These are phyloP conservation scores for Mrakia hoshinonis DNA, from an alignment of 768 basidiomycete species.

Conservation along the genomic window DNA sequence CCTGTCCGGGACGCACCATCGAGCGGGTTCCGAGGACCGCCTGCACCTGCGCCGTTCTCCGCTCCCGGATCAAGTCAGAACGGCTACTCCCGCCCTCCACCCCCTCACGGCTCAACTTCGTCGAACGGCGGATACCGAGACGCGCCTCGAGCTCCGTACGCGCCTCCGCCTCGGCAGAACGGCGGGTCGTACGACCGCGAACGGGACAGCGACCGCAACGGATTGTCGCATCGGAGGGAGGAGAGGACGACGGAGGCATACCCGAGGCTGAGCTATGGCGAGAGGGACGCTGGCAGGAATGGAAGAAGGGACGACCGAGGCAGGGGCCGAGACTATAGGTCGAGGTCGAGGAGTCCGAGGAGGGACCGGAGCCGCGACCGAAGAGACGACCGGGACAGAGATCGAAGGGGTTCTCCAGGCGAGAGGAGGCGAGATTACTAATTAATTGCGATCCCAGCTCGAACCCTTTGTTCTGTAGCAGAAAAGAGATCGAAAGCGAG, in stretches of 20 bases:
- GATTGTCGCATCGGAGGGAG: too few species aligned
- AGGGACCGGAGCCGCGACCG: not conserved
- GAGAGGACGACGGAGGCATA: not conserved
- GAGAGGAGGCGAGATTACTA: not conserved
- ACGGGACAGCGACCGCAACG: not conserved
- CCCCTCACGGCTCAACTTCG: not conserved
- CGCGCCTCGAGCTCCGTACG: too few species aligned
- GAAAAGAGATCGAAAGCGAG: too few species aligned
- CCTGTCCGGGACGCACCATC: too few species aligned
- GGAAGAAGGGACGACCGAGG: not conserved
- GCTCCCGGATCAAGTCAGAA: not conserved
- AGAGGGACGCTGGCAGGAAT: not conserved
- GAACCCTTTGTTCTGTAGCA: too few species aligned
- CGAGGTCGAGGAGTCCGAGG: not conserved
- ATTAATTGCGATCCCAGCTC: too few species aligned
- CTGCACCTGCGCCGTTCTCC: not conserved
- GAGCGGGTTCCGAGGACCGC: not conserved
- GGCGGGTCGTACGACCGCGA: not conserved
- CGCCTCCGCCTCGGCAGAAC: not conserved
- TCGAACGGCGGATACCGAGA: too few species aligned
- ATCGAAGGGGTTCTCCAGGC: not conserved
- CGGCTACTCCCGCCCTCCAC: not conserved
- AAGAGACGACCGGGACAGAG: not conserved
- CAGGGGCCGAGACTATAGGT: not conserved
- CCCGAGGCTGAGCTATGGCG: conserved; percentile 7